These are phyloP conservation scores for Aspergillus thermomutatus DNA, from an alignment of 2,329 filamentous ascomycete species.

Conservation along the genomic window DNA sequence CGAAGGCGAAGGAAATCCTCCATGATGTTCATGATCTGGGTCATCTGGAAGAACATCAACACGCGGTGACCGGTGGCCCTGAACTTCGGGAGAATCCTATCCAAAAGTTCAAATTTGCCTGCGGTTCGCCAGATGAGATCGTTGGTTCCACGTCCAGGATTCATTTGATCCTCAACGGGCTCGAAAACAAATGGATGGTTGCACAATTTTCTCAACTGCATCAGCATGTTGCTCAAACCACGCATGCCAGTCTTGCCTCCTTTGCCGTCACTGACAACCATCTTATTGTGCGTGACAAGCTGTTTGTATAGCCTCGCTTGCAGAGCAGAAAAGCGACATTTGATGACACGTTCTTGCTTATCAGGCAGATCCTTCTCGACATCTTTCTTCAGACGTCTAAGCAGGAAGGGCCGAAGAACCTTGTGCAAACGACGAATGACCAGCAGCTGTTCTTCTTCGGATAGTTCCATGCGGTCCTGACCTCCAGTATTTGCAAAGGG, in stretches of 20 bases:
- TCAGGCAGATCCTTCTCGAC: constrained; percentile 98
- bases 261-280: constrained; percentile 91
- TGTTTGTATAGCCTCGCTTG: constrained; percentile 96
- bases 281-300: constrained; percentile 91
- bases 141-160: constrained; percentile 81
- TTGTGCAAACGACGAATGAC: constrained; percentile 98
- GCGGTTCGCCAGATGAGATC: constrained; percentile 92
- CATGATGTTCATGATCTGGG: constrained; percentile 99
- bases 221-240: constrained; percentile 98
- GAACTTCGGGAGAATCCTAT: constrained; percentile 91
- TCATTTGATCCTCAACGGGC: constrained; percentile 97
- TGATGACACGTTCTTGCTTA: constrained; percentile 99
- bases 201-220: constrained; percentile 97
- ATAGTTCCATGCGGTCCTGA: constrained; percentile 98
- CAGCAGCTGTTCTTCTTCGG: constrained; percentile 98
- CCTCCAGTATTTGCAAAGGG: constrained; percentile 97
- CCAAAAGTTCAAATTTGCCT: constrained; percentile 94
- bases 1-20: constrained; percentile 90
- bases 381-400: constrained; percentile 98
- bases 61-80: constrained; percentile 87
- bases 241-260: constrained; percentile 91
- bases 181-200: constrained; percentile 99
- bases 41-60: constrained; percentile 99
- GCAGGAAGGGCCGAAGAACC: constrained; percentile 92
- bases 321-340: constrained; percentile 94